Evolutionary conservation across 2,329 filamentous ascomycete species (phyloP), one percentile per base, ranked within the genome.

Genomic region (Colletotrichum sp.): DNA sequence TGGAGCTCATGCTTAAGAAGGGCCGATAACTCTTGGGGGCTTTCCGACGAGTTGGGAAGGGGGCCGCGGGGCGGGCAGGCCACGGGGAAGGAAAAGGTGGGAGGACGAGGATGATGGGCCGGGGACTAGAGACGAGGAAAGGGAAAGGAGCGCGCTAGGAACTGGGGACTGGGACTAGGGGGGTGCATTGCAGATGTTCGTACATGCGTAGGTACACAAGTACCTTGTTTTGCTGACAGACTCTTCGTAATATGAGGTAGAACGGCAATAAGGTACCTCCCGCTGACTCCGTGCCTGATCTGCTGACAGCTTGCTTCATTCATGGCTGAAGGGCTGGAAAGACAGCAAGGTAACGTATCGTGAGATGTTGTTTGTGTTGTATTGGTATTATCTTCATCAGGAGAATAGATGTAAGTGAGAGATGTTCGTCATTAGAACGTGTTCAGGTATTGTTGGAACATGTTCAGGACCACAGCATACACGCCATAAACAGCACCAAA

Each of bases 11-110:
- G 64, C 70, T 75, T 69, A 75, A 75, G 36, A 75, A 75, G 74
- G 74, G 70, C 74, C 74, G 74, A 75, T 75, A 74, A 65, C 74
- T 69, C 56, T 75, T 75, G 64, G 58, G 71, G 64, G 43, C 58
- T 68, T 75, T 66, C 73, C 73, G 73, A 73, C 64, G 70, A 73
- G 70, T 65, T 75, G 73, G 73, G 73, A 73, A 75, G 73, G 73
- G 65, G 69, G 73, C 64, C 73, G 70, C 64, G 73, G 73, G 73
- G 73, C 70, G 58, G 62, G 70, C 69, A 68, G 64, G 70, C 69
- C 62, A 58, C 22, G 56, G 73, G 73, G 73, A 73, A 66, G 56
- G 66, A 39, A 39, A 36, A 36, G 61, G 55, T 58, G 25, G 55
- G 55, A 58, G 55, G 43, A 48, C 43, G 43, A 48, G 43, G 43